phyloP scores from a whole-genome alignment of 2,329 filamentous ascomycete species.

The Aspergillus novoparasiticus region DNA sequence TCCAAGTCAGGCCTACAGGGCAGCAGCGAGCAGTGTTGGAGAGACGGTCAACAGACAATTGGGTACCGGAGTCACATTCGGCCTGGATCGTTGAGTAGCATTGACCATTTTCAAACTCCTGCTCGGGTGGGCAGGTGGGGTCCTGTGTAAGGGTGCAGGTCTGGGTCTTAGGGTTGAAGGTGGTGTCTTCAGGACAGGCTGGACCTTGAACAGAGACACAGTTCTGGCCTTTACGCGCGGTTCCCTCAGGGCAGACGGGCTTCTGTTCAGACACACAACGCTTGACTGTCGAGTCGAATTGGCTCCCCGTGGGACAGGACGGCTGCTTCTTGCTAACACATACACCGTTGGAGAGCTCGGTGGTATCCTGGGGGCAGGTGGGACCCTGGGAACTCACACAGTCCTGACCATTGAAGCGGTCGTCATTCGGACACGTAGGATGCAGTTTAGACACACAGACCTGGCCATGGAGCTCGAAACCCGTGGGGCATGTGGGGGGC shows the following conservation, averaged over 20 bases:
- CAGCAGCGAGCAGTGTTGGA: background rate
- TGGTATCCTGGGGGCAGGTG: background rate
- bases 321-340: background rate
- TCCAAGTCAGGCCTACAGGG: background rate
- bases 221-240: background rate
- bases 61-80: background rate
- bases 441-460: background rate
- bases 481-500: background rate
- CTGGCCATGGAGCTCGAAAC: background rate
- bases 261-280: background rate
- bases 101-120: background rate
- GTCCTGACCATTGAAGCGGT: background rate
- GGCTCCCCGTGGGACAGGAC: background rate
- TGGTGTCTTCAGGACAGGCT: background rate
- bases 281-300: background rate
- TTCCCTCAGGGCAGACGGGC: background rate
- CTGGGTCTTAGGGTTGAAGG: background rate
- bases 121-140: background rate
- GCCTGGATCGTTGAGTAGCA: background rate
- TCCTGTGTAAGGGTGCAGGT: background rate
- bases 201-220: background rate
- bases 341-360: background rate
- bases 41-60: background rate
- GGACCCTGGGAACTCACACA: background rate
- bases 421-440: background rate